Base-by-base conservation (phyloP, 2,329 filamentous ascomycete species). In the Pestalotiopsis sp. region DNA sequence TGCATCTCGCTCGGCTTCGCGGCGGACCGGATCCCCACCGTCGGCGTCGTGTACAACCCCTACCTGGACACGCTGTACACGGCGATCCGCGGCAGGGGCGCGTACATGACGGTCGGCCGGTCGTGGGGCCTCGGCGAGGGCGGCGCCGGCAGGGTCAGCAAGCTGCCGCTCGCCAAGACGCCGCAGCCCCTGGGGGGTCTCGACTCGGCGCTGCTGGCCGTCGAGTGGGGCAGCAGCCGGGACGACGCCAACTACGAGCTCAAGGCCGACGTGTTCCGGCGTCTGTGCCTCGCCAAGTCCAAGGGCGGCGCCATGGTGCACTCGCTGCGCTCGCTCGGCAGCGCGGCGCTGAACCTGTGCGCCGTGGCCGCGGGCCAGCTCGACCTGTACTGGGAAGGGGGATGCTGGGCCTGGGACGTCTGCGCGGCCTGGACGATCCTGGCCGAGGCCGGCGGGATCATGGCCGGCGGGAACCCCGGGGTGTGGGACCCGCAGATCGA, bases 361-460 rank as follows among this genome's bases (percentile, higher is more conserved):
- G 87, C 85, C 52, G 90, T 93, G 3, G 93, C 93, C 2, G 87
- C 89, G 11, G 93, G 93, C 0, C 86, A 90, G 78, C 73, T 93
- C 31, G 93, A 95, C 77, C 75, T 89, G 25, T 95, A 93, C 78
- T 95, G 93, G 93, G 93, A 95, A 81, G 92, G 91, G 49, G 93
- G 93, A 0, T 94, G 92, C 79, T 95, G 92, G 88, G 92, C 92
- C 1, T 95, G 93, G 93, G 93, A 95, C 78, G 93, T 95, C 2
- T 93, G 91, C 76, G 93, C 93, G 4, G 93, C 90, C 0, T 95
- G 92, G 93, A 89, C 91, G 68, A 91, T 95, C 70, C 81, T 95
- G 31, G 82, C 83, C 38, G 93, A 95, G 82, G 91, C 92, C 0
- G 93, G 93, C 0, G 93, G 93, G 0, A 83, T 88, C 65, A 89